These are phyloP conservation scores for Trifolium fragiferum DNA, from an alignment of 306 rosid species.

Conservation along the genomic window DNA sequence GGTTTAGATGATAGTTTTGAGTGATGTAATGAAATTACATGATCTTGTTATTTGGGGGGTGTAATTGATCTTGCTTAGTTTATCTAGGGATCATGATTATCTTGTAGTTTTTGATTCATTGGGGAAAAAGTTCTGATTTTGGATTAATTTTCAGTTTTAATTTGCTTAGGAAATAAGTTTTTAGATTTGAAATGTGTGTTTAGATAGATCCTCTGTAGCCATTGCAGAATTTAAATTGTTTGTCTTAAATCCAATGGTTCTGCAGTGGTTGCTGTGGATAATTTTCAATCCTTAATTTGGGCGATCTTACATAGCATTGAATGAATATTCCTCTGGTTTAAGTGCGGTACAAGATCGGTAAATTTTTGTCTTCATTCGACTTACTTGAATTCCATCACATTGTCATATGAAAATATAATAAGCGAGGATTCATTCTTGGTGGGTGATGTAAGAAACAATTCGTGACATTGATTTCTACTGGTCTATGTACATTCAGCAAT, in stretches of 20 bases:
- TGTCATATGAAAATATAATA: background rate
- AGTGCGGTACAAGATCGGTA: background rate
- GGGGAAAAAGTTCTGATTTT: background rate
- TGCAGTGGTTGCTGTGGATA: background rate
- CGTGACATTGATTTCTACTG: background rate
- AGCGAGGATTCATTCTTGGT: background rate
- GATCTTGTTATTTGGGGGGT: slow-evolving; percentile 11
- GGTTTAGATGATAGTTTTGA: too few species aligned
- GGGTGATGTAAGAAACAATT: background rate
- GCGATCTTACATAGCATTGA: slow-evolving; percentile 21
- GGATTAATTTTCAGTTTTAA: background rate
- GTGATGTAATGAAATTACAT: too few species aligned
- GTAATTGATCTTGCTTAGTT: slow-evolving; percentile 28
- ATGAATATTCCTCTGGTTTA: slow-evolving; percentile 5
- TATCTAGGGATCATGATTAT: background rate
- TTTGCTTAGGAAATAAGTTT: background rate
- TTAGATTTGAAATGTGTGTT: background rate
- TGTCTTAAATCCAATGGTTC: background rate
- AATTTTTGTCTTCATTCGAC: background rate
- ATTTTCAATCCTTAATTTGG: background rate
- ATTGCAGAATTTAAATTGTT: too few species aligned
- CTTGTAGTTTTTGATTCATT: slow-evolving; percentile 10
- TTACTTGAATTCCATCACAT: background rate
- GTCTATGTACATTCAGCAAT: background rate
- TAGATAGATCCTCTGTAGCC: background rate